Evolutionary conservation across 2,329 filamentous ascomycete genomes (phyloP).

Genomic region (Endoconidiophora laricicola): DNA sequence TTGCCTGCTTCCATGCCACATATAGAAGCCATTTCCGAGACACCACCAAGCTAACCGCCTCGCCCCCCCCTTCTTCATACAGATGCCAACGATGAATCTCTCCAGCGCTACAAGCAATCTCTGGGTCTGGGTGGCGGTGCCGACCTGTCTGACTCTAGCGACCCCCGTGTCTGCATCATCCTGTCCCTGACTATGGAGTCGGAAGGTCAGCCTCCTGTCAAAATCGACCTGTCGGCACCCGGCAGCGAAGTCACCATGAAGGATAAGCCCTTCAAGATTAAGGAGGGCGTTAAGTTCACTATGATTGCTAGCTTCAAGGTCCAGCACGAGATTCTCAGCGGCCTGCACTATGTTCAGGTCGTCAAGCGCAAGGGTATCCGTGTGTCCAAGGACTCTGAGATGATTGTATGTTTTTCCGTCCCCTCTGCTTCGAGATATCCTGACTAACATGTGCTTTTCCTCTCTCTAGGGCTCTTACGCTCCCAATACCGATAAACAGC

Average conservation of each 20-base stretch:
- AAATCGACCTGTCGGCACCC: constrained; percentile 65
- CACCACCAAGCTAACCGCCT: not conserved
- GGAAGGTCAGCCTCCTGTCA: constrained; percentile 65
- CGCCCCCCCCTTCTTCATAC: constrained; percentile 11
- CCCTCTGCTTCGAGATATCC: not conserved
- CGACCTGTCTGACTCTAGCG: constrained; percentile 57
- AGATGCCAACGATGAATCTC: constrained; percentile 71
- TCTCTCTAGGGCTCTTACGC: constrained; percentile 64
- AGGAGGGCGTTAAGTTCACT: constrained; percentile 83
- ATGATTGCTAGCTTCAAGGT: constrained; percentile 93
- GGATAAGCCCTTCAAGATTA: constrained; percentile 90
- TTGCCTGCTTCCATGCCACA: too few relatives aligned
- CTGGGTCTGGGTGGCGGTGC: constrained; percentile 67
- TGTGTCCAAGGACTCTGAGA: constrained; percentile 88
- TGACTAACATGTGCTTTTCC: not conserved
- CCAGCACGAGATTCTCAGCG: constrained; percentile 88
- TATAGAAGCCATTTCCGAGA: too few relatives aligned
- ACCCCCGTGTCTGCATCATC: constrained; percentile 86
- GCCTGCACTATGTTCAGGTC: constrained; percentile 87
- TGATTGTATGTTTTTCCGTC: constrained; percentile 55
- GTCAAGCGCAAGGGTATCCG: constrained; percentile 79
- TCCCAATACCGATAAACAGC: constrained; percentile 78
- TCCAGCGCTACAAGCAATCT: constrained; percentile 94
- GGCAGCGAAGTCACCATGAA: constrained; percentile 65
- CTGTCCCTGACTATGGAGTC: constrained; percentile 77